A percentile compares a stretch with the other conserved stretches of the same genome.
Conservation (phyloP, 257 asterid species). For the Solanum peruvianum region DNA sequence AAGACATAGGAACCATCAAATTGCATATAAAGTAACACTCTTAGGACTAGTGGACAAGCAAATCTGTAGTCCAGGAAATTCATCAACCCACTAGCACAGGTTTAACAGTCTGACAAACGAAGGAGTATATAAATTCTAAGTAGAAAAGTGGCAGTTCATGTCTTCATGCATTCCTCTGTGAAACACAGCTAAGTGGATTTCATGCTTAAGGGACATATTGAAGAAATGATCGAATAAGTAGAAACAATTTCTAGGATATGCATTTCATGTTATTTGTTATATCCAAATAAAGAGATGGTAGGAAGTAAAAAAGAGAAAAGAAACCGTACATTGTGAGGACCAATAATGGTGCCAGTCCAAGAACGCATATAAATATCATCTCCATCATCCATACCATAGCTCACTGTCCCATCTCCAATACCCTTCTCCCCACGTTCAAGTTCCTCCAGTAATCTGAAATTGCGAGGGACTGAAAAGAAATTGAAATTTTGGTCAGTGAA, state of each 20-base stretch:
- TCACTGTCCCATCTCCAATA: slow-evolving; percentile 84
- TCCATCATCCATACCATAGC: slow-evolving; percentile 93
- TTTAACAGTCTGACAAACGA: background rate
- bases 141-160: background rate
- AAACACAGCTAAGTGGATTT: background rate
- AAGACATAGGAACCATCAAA: background rate
- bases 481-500: slow-evolving; percentile 1
- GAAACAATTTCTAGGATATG: background rate
- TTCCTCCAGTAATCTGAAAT: slow-evolving; percentile 82
- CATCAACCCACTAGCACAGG: background rate
- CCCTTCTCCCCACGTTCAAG: slow-evolving; percentile 94
- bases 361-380: slow-evolving; percentile 82
- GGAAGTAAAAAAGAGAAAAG: background rate
- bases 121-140: background rate
- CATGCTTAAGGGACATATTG: background rate
- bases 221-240: background rate
- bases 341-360: slow-evolving; percentile 80
- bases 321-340: slow-evolving; percentile 63
- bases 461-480: slow-evolving; percentile 59
- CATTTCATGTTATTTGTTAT: background rate
- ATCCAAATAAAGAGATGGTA: background rate
- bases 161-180: background rate
- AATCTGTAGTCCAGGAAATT: background rate
- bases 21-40: background rate
- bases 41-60: background rate